Base-by-base conservation (phyloP, 352 stramenopile species). In the Pythium scleroteichum region DNA sequence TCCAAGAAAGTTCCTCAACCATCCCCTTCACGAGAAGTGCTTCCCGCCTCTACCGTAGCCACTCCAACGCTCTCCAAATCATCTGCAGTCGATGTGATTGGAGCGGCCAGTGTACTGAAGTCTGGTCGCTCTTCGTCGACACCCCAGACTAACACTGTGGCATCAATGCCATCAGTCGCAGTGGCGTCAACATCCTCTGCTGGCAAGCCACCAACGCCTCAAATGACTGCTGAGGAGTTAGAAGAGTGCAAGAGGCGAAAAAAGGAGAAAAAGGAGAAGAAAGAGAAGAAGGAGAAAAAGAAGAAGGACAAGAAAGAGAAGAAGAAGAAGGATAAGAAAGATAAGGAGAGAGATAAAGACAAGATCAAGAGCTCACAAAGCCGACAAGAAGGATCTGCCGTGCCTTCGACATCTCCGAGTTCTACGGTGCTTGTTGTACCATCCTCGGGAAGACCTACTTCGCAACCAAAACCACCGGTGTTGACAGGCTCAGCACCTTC, bases 261-360 rank as follows among this genome's bases (percentile, higher is more conserved):
- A 32, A 68, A 61, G 39, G 79, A 87, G 17, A 75, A 76, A 12
- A 78, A 85, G 46, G 79, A 88, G 24, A 84, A 85, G 44, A 85
- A 92, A 35, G 76, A 84, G 53, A 78, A 85, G 41, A 80, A 93
- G 32, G 78, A 91, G 27, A 80, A 90, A 41, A 84, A 92, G 19
- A 72, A 81, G 32, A 78, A 82, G 44, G 62, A 85, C 40, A 71
- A 88, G 66, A 74, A 82, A 48, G 71, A 87, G 38, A 76, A 88
- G 53, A 78, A 79, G 68, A 76, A 82, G 16, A 82, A 78, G 61
- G 64, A 85, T 29, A 81, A 82, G 51, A 81, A 82, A 52, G 68
- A 90, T 39, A 74, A 78, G 47, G 69, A 71, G 26, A 76, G 78
- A 32, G 19, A 62, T 16, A 71, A 65, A 10, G 65, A 74, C 29